Conservation (phyloP, 2,329 filamentous ascomycete genomes). For the Lachnellula occidentalis region DNA sequence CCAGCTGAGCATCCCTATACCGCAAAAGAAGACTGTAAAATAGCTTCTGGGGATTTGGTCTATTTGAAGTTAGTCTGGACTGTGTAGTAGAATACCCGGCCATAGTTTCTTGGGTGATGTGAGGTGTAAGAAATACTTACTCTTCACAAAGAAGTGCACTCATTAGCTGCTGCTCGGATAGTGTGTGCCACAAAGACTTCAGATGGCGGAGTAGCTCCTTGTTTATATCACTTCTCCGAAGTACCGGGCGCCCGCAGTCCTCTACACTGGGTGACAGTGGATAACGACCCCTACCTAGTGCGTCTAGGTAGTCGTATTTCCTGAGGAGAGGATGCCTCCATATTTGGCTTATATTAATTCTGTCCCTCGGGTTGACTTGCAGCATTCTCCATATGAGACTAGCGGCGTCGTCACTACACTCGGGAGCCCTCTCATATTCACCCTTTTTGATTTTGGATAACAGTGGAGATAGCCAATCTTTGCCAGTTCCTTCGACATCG, state of each 20-base stretch:
- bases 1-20: slow-evolving; percentile 77
- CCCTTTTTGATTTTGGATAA: slow-evolving; percentile 56
- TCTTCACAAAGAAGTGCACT: slow-evolving; percentile 60
- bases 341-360: slow-evolving; percentile 75
- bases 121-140: slow-evolving; percentile 40
- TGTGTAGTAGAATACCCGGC: slow-evolving; percentile 2
- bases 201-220: slow-evolving; percentile 78
- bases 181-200: slow-evolving; percentile 85
- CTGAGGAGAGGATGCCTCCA: slow-evolving; percentile 83
- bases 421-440: slow-evolving; percentile 54
- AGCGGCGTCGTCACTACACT: slow-evolving; percentile 62
- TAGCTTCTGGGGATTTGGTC: slow-evolving; percentile 82
- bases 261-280: slow-evolving; percentile 51
- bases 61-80: slow-evolving; percentile 32
- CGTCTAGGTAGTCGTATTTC: slow-evolving; percentile 74
- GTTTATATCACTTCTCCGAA: slow-evolving; percentile 65
- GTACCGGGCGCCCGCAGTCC: slow-evolving; percentile 56
- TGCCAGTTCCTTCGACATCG: slow-evolving; percentile 39
- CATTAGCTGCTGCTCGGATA: slow-evolving; percentile 66
- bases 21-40: slow-evolving; percentile 83
- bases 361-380: slow-evolving; percentile 67
- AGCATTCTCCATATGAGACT: slow-evolving; percentile 79
- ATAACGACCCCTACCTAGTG: slow-evolving; percentile 36
- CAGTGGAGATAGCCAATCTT: slow-evolving; percentile 48
- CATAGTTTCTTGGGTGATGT: not conserved